Evolutionary conservation across 805 yeast genomes (phyloP).

Genomic region (Isabelozyma rhagii): DNA sequence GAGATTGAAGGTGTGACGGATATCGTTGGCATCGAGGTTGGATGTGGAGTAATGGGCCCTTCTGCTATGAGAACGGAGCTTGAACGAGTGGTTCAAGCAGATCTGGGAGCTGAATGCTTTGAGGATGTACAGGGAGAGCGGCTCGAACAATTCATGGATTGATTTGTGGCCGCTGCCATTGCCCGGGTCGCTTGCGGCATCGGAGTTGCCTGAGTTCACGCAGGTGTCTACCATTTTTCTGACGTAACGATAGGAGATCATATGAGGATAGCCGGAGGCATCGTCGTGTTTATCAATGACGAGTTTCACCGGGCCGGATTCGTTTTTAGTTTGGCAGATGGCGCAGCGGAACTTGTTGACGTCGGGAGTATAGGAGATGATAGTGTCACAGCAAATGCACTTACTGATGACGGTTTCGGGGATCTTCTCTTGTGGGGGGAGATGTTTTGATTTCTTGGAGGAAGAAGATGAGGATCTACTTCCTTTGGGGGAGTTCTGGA

Average conservation of each 20-base stretch:
- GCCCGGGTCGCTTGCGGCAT: conserved; percentile 6
- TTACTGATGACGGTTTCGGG: conserved; percentile 16
- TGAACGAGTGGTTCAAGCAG: conserved; percentile 57
- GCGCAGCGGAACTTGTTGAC: conserved; percentile 53
- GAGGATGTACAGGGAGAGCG: conserved; percentile 48
- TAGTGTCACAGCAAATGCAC: conserved; percentile 38
- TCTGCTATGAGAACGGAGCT: conserved; percentile 18
- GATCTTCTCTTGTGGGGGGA: conserved; percentile 5
- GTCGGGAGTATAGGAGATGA: conserved; percentile 25
- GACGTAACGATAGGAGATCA: conserved; percentile 29
- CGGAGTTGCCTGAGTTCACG: conserved; percentile 11
- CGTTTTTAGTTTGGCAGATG: conserved; percentile 53
- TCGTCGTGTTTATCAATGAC: neutral
- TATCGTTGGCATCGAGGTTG: conserved; percentile 48
- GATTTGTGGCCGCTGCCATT: conserved; percentile 17
- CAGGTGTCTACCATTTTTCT: conserved; percentile 33
- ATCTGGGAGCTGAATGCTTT: conserved; percentile 45
- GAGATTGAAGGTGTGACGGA: conserved; percentile 44
- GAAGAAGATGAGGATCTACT: neutral
- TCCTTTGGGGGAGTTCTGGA: conserved; percentile 4
- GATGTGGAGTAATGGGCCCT: conserved; percentile 42
- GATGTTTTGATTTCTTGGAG: neutral
- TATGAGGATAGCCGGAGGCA: conserved; percentile 7
- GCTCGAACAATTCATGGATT: conserved; percentile 39
- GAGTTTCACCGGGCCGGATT: neutral